phyloP scores from a whole-genome alignment of 148 eudicot species.

The Vaccinium corymbosum region DNA sequence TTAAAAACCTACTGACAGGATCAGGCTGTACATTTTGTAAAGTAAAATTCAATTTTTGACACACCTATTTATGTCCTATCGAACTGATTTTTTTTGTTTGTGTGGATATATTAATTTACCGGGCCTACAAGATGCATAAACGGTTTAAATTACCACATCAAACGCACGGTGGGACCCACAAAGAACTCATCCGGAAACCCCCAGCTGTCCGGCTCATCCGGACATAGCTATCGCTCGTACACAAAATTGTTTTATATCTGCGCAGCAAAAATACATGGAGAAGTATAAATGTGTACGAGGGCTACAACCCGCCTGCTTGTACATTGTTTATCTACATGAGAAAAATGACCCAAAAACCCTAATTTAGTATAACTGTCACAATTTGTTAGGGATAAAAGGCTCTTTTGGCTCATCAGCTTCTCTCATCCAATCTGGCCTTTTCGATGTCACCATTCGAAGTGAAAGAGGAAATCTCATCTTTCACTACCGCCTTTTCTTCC shows the following conservation, averaged over 20 bases:
- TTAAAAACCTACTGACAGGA: no score
- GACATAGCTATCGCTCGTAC: no score
- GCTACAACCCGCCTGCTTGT: background rate
- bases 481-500: slow-evolving; percentile 26
- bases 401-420: slow-evolving; percentile 28
- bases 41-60: no score
- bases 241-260: background rate
- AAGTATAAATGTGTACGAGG: background rate
- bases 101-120: background rate
- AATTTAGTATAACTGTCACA: background rate
- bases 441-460: slow-evolving; percentile 19
- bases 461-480: slow-evolving; percentile 24
- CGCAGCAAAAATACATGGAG: background rate
- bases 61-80: no score
- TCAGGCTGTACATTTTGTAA: no score
- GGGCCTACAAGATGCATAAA: no score
- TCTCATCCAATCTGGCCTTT: slow-evolving; percentile 21
- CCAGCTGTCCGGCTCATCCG: no score
- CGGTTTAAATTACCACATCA: no score
- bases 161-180: no score
- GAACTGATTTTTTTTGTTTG: no score
- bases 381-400: slow-evolving; percentile 29
- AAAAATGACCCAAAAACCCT: background rate
- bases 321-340: background rate
- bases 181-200: no score